Conservation (phyloP, 2,329 filamentous ascomycete species). For the Cladophialophora psammophila region DNA sequence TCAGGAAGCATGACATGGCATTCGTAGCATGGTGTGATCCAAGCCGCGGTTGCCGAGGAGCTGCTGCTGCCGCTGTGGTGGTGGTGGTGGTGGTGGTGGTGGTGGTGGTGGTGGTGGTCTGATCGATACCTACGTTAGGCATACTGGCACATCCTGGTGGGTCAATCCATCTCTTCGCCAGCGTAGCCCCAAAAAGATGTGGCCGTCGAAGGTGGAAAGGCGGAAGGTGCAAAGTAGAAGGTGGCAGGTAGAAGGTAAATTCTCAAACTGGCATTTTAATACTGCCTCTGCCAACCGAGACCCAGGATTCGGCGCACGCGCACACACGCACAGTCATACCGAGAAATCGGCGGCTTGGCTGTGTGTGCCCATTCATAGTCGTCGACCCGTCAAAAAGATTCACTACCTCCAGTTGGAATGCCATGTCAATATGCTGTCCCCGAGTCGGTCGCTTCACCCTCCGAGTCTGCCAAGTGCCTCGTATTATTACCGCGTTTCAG, state of each 20-base stretch:
- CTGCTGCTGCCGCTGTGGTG: too few species aligned
- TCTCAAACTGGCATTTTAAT: conserved; percentile 1
- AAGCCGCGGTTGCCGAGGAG: neutral
- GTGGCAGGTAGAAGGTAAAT: neutral
- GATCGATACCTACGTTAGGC: neutral
- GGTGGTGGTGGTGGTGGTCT: neutral
- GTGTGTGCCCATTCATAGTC: neutral
- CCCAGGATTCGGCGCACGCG: neutral
- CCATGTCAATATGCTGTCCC: conserved; percentile 12
- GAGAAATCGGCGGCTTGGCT: neutral
- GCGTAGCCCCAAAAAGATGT: neutral
- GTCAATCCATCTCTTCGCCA: neutral
- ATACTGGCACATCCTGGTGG: neutral
- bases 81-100: too few species aligned
- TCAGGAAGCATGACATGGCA: neutral
- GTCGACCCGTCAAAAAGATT: conserved; percentile 17
- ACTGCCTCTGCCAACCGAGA: conserved; percentile 16
- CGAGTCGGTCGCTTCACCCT: conserved; percentile 33
- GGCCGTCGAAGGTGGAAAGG: too few species aligned
- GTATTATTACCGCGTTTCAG: conserved; percentile 35
- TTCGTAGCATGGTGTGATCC: conserved; percentile 21
- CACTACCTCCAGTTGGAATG: conserved; percentile 7
- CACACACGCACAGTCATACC: conserved; percentile 2
- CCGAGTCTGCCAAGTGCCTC: conserved; percentile 29
- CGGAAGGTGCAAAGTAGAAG: too few species aligned